These are phyloP conservation scores for Penicillium alfredii DNA, from an alignment of 495 filamentous ascomycete genomes.

Conservation along the genomic window DNA sequence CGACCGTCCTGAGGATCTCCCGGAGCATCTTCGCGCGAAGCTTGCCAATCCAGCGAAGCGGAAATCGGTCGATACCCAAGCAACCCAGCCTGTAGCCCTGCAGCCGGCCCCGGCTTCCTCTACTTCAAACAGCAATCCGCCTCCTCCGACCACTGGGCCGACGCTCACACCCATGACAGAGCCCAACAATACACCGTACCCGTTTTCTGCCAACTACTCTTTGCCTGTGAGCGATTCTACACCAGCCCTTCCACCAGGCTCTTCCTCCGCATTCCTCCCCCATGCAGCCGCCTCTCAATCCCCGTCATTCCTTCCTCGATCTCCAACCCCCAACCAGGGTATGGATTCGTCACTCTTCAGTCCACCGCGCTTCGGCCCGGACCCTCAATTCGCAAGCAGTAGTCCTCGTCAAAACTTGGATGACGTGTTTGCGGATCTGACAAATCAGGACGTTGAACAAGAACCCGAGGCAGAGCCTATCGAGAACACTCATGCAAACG, in stretches of 20 bases:
- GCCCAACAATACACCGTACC: conserved; percentile 28
- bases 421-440: conserved; percentile 44
- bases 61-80: conserved; percentile 35
- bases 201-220: conserved; percentile 39
- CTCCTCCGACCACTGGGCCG: conserved; percentile 22
- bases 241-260: conserved; percentile 35
- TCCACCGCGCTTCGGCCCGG: conserved; percentile 32
- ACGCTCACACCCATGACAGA: conserved; percentile 34
- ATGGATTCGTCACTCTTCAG: conserved; percentile 40
- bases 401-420: conserved; percentile 41
- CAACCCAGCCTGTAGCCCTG: conserved; percentile 18
- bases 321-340: conserved; percentile 32
- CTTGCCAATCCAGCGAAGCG: conserved; percentile 52
- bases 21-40: conserved; percentile 71
- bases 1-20: conserved; percentile 80
- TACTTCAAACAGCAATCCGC: conserved; percentile 18
- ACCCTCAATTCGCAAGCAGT: conserved; percentile 29
- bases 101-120: conserved; percentile 28
- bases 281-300: conserved; percentile 32
- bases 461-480: conserved; percentile 31
- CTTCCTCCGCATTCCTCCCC: conserved; percentile 37
- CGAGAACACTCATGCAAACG: conserved; percentile 44
- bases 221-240: conserved; percentile 34
- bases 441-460: conserved; percentile 39
- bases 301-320: conserved; percentile 38